Base-by-base conservation (phyloP, 768 basidiomycete species). In the Leccinum incarnatum region DNA sequence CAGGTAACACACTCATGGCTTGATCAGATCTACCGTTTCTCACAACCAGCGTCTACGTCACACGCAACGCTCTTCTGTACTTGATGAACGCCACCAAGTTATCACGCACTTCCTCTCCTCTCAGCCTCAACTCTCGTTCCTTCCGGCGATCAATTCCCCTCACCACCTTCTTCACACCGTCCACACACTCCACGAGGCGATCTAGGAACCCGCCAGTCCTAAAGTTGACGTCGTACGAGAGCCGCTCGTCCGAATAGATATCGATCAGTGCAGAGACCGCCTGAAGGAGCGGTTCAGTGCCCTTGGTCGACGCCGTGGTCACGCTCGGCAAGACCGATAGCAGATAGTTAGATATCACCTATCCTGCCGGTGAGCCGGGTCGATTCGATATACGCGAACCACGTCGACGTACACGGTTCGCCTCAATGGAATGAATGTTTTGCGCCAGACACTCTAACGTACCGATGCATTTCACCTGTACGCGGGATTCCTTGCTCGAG, bases 221-320 rank as follows among this genome's bases (percentile, higher is more conserved):
- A 77, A 94, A 95, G 70, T 92, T 92, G 57, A 84, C 68, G 69
- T 98, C 95, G 68, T 91, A 94, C 0, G 87, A 81, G 55, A 84
- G 72, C 8, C 74, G 79, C 73, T 98, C 95, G 74, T 98, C 95
- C 4, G 94, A 92, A 71, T 90, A 98, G 53, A 96, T 92, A 69
- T 97, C 95, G 58, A 97, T 91, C 48, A 97, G 77, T 25, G 90
- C 90, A 14, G 94, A 93, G 9, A 83, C 78, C 1, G 85, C 84
- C 66, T 95, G 91, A 25, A 97, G 79, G 54, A 89, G 77, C 0
- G 88, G 81, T 69, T 95, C 92, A 0, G 83, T 81, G 55, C 79
- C 81, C 54, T 76, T 74, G 21, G 77, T 68, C 5, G 82, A 77
- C 1, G 78, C 69, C 0, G 69, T 65, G 11, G 62, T 60, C 5